phyloP scores from a whole-genome alignment of 148 eudicot species.

The Arbutus unedo region DNA sequence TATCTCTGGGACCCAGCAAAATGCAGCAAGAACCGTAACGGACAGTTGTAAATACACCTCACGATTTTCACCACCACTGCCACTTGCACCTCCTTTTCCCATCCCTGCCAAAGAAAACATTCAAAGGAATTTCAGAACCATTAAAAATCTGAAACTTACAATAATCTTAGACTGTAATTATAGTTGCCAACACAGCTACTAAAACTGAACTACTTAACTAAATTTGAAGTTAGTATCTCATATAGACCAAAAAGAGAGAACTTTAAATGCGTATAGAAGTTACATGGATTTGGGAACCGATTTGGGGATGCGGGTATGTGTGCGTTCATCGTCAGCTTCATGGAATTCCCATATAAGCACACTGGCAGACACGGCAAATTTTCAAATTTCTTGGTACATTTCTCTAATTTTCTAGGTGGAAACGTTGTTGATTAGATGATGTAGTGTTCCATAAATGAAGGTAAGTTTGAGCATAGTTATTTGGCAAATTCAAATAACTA shows the following conservation, averaged over 20 bases:
- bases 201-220: neutral
- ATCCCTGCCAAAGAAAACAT: constrained; percentile 43
- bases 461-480: no score
- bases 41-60: constrained; percentile 66
- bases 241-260: neutral
- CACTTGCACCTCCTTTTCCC: constrained; percentile 40
- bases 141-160: neutral
- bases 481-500: neutral
- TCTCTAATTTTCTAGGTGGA: neutral
- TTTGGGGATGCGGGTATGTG: neutral
- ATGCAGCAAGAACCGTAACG: constrained; percentile 59
- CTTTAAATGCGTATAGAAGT: neutral
- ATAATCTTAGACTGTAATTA: neutral
- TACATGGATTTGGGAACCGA: neutral
- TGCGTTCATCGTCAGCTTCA: no score
- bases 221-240: neutral
- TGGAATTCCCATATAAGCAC: no score
- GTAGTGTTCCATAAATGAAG: neutral
- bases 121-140: neutral
- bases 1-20: constrained; percentile 66
- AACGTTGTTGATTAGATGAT: neutral
- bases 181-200: neutral
- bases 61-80: constrained; percentile 41
- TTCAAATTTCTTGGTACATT: neutral
- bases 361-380: no score